phyloP scores from a whole-genome alignment of 495 filamentous ascomycete genomes.

The Coniosporium apollinis region DNA sequence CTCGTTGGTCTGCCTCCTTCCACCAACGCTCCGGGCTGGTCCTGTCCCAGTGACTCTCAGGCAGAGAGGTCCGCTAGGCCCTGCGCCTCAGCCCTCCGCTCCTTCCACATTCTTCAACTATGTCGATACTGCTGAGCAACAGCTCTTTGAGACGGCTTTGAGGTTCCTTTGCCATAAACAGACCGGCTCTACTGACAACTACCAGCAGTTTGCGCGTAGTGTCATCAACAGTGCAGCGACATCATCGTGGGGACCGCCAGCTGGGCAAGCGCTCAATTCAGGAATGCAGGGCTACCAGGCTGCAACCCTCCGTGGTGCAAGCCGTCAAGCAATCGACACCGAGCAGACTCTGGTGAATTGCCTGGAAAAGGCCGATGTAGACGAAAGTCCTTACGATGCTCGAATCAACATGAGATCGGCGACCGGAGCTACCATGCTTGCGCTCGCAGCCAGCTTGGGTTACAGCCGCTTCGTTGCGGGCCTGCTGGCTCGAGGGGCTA shows the following conservation, averaged over 20 bases:
- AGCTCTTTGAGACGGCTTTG: slow-evolving; percentile 9
- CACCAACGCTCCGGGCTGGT: slow-evolving; percentile 52
- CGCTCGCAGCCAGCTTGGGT: slow-evolving; percentile 62
- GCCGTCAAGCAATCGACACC: slow-evolving; percentile 26
- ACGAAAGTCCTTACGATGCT: slow-evolving; percentile 50
- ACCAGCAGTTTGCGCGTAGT: slow-evolving; percentile 1
- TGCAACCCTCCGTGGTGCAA: no score
- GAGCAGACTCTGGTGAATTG: slow-evolving; percentile 56
- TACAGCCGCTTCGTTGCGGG: slow-evolving; percentile 63
- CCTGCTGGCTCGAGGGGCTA: slow-evolving; percentile 64
- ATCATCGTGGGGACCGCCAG: neutral
- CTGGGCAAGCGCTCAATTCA: slow-evolving; percentile 7
- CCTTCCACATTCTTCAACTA: slow-evolving; percentile 50
- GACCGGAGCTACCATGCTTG: slow-evolving; percentile 67
- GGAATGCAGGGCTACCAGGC: slow-evolving; percentile 22
- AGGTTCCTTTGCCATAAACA: slow-evolving; percentile 4
- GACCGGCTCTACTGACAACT: neutral
- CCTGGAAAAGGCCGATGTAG: slow-evolving; percentile 62
- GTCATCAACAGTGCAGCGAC: neutral
- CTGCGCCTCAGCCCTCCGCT: slow-evolving; percentile 25
- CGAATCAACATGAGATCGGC: slow-evolving; percentile 43
- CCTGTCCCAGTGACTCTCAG: slow-evolving; percentile 60
- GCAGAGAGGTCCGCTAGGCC: slow-evolving; percentile 34
- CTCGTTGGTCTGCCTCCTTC: slow-evolving; percentile 69
- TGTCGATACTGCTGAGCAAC: slow-evolving; percentile 56